Evolutionary conservation across 371 early-diverging fungal genomes (phyloP).

Genomic region (Aphelidium insulamus): DNA sequence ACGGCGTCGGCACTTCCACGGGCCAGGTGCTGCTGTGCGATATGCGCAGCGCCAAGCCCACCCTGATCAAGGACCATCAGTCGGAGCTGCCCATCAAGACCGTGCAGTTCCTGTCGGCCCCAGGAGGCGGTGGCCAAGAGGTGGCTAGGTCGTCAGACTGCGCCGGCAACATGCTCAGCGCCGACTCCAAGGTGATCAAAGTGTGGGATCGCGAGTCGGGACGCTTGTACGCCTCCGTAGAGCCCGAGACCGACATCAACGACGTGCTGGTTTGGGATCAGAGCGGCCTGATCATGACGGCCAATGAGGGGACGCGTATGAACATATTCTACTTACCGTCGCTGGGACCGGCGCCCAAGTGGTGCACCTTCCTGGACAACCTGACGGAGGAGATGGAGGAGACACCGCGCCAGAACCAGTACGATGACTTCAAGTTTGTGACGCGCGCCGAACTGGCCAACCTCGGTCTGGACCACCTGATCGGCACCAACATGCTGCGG

Average conservation of each 20-base stretch:
- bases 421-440: slow-evolving; percentile 95
- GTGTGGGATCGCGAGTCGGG: slow-evolving; percentile 70
- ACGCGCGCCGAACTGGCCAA: slow-evolving; percentile 65
- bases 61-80: slow-evolving; percentile 79
- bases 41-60: slow-evolving; percentile 61
- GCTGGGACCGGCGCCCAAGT: slow-evolving; percentile 86
- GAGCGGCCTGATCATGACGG: slow-evolving; percentile 79
- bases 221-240: slow-evolving; percentile 70
- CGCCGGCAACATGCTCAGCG: slow-evolving; percentile 51
- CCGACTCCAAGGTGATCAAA: slow-evolving; percentile 77
- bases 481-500: slow-evolving; percentile 80
- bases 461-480: slow-evolving; percentile 74
- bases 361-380: slow-evolving; percentile 92
- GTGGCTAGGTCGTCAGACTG: slow-evolving; percentile 6
- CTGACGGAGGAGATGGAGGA: slow-evolving; percentile 95
- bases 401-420: slow-evolving; percentile 54
- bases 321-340: slow-evolving; percentile 77
- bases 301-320: slow-evolving; percentile 86
- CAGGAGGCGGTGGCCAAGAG: slow-evolving; percentile 26
- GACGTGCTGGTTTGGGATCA: slow-evolving; percentile 61
- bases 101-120: slow-evolving; percentile 62
- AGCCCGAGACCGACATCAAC: slow-evolving; percentile 80
- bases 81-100: slow-evolving; percentile 89
- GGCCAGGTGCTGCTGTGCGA: slow-evolving; percentile 88
- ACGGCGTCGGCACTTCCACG: slow-evolving; percentile 72